Evolutionary conservation across 441 rosid species (phyloP), one percentile per base, ranked within the genome.

Genomic region (Euphorbia schlechtendalii): DNA sequence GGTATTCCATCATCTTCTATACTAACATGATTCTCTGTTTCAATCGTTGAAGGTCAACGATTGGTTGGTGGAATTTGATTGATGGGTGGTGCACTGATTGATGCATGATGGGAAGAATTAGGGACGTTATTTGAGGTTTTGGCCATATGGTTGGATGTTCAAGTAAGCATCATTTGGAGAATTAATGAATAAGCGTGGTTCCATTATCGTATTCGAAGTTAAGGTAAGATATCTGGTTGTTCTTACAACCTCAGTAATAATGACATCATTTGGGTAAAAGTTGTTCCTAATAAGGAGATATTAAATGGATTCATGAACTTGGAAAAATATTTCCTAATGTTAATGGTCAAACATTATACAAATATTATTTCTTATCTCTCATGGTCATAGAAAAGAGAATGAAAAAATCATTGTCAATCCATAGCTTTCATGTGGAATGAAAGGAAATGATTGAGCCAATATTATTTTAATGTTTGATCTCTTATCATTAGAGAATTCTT

Each of bases 1-100:
- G 69, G 71, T 67, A 65, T 71, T 11, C 80, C 80, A 36, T 75
- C 76, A 13, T 43, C 41, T 22, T 52, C 13, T 8, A 12, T 21
- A 20, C 21, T 8, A 12, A n/a, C 13, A 3, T 11, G 15, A 10
- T 21, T 18, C 13, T 36, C 49, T n/a, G n/a, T n/a, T n/a, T n/a
- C n/a, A 41, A 41, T 8, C 12, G 14, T 3, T 41, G 45, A 1
- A 41, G 45, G 11, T 41, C 2, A 2, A 41, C 2, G 13, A 40
- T 40, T 40, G 13, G 9, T 8, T 40, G 45, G 14, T 40, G 45
- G 14, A 40, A 32, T 32, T 2, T 3, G 6, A 32, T 6, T 3
- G 34, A 32, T 32, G 6, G 34, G 34, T 32, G 4, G n/a, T n/a
- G n/a, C n/a, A n/a, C n/a, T n/a, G n/a, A n/a, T n/a, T n/a, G n/a